Percentiles rank a stretch among this genome's conserved stretches.
Evolutionary conservation across 2,329 filamentous ascomycete species (phyloP).

Genomic region (Aureobasidium mangrovei): DNA sequence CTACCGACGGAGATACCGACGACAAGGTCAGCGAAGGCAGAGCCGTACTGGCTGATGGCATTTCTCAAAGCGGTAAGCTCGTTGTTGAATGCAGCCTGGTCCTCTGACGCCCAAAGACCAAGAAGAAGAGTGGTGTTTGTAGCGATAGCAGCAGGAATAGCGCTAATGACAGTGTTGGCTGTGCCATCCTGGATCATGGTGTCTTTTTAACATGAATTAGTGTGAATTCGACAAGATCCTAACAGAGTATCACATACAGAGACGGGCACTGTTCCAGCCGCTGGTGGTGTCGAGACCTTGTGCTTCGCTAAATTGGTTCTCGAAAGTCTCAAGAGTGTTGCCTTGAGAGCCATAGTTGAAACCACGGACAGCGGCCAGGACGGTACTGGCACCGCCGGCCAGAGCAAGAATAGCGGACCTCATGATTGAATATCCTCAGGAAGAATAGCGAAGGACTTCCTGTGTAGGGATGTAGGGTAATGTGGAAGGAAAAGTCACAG

Average conservation of each 20-base stretch:
- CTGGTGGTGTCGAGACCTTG: conserved; percentile 54
- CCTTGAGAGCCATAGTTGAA: conserved; percentile 64
- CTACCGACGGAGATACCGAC: conserved; percentile 78
- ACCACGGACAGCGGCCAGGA: conserved; percentile 42
- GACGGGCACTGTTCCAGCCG: conserved; percentile 59
- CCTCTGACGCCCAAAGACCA: conserved; percentile 72
- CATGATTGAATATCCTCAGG: conserved; percentile 9
- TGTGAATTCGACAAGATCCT: too few species aligned
- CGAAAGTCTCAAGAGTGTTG: conserved; percentile 55
- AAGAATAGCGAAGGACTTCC: background rate
- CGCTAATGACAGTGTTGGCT: conserved; percentile 52
- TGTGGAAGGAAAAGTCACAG: background rate
- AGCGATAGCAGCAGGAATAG: conserved; percentile 73
- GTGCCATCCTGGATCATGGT: conserved; percentile 65
- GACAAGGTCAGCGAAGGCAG: conserved; percentile 55
- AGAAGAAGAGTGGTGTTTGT: conserved; percentile 72
- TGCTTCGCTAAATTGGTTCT: conserved; percentile 60
- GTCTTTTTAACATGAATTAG: background rate
- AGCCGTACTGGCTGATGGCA: conserved; percentile 61
- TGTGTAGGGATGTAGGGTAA: background rate
- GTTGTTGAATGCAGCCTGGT: conserved; percentile 54
- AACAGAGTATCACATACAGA: conserved; percentile 40
- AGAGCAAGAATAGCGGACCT: conserved; percentile 18
- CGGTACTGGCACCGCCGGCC: conserved; percentile 33
- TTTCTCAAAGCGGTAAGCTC: conserved; percentile 64